Conservation (phyloP, 352 stramenopile species). For the Phytophthora syringae region DNA sequence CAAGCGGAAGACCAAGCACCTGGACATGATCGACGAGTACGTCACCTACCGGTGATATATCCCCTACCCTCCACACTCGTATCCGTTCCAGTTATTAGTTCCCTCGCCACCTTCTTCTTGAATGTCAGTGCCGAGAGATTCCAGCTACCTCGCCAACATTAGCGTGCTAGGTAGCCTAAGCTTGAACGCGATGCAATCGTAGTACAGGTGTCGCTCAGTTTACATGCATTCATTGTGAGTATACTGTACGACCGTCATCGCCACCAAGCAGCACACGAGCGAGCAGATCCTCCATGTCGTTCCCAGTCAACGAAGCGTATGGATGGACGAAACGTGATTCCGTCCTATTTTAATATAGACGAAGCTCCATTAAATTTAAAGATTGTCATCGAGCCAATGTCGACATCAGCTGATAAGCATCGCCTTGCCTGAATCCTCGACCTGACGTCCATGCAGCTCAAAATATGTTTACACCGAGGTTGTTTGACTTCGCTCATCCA, state of each 20-base stretch:
- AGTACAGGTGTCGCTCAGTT: not conserved
- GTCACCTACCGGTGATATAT: constrained; percentile 36
- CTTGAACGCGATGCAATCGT: constrained; percentile 20
- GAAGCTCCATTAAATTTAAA: no score
- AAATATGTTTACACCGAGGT: no score
- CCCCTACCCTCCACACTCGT: not conserved
- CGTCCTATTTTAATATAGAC: no score
- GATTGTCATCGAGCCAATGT: no score
- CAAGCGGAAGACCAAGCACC: no score
- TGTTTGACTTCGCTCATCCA: no score
- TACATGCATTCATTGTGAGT: not conserved
- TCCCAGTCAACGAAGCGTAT: no score
- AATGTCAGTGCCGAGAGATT: constrained; percentile 17
- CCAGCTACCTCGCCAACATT: constrained; percentile 10
- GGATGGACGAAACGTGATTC: no score
- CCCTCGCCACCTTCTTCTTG: constrained; percentile 11
- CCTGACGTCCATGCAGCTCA: no score
- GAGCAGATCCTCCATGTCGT: not conserved
- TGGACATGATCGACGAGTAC: constrained; percentile 56
- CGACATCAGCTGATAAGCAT: no score
- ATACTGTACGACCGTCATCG: not conserved
- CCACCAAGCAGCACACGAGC: not conserved
- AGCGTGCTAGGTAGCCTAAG: constrained; percentile 23
- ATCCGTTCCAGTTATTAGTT: constrained; percentile 11
- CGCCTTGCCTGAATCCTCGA: no score